These are phyloP conservation scores for Candida cerambycidarum DNA, from an alignment of 805 yeast species.

Conservation along the genomic window DNA sequence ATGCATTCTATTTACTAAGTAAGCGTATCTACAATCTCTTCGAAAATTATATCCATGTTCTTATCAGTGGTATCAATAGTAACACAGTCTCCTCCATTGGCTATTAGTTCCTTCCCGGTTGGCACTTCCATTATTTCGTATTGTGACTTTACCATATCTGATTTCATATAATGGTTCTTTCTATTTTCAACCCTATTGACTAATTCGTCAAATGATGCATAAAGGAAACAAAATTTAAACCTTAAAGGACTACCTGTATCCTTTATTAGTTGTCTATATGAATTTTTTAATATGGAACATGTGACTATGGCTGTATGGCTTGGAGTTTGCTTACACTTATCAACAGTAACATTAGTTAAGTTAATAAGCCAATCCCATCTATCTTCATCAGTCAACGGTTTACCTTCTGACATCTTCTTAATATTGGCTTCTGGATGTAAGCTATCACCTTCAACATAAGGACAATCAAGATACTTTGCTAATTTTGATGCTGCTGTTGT, in stretches of 20 bases:
- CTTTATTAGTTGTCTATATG: constrained; percentile 66
- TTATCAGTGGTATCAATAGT: constrained; percentile 36
- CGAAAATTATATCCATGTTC: constrained; percentile 26
- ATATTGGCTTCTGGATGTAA: constrained; percentile 73
- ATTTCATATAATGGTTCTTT: constrained; percentile 82
- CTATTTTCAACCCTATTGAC: constrained; percentile 61
- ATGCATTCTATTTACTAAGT: neutral
- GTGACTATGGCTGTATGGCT: constrained; percentile 54
- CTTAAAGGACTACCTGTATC: constrained; percentile 26
- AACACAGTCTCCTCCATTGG: constrained; percentile 36
- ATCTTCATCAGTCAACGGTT: constrained; percentile 85
- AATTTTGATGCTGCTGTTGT: constrained; percentile 68
- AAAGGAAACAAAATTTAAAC: constrained; percentile 65
- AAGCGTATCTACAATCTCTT: constrained; percentile 17
- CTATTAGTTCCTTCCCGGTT: constrained; percentile 32
- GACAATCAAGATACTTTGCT: constrained; percentile 44
- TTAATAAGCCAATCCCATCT: constrained; percentile 84
- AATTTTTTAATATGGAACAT: constrained; percentile 80
- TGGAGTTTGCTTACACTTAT: constrained; percentile 29
- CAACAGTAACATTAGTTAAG: constrained; percentile 45
- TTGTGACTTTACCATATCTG: constrained; percentile 79
- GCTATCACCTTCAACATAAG: constrained; percentile 82
- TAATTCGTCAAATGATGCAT: constrained; percentile 62
- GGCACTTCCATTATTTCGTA: constrained; percentile 77
- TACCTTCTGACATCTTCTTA: constrained; percentile 78